These are phyloP conservation scores for Ilyonectria robusta DNA, from an alignment of 2,329 filamentous ascomycete genomes.

Conservation along the genomic window DNA sequence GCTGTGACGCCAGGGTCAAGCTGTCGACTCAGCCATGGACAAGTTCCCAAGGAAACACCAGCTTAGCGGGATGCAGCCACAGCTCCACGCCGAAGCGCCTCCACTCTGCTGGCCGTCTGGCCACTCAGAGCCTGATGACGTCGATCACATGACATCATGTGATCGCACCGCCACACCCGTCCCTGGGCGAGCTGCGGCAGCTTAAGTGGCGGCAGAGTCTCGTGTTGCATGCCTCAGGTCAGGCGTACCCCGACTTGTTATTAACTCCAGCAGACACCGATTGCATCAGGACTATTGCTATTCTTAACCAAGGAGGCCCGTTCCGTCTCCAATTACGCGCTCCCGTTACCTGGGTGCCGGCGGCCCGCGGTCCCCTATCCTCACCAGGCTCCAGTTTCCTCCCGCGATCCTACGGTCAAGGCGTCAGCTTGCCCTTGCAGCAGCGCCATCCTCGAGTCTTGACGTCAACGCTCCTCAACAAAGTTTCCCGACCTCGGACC, in stretches of 20 bases:
- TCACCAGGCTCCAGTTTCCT: slow-evolving; percentile 17
- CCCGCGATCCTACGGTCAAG: slow-evolving; percentile 29
- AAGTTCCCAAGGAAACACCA: slow-evolving; percentile 25
- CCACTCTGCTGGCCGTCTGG: slow-evolving; percentile 18
- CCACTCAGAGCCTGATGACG: slow-evolving; percentile 37
- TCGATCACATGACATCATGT: slow-evolving; percentile 47
- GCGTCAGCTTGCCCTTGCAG: slow-evolving; percentile 26
- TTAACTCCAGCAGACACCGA: slow-evolving; percentile 36
- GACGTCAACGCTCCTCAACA: slow-evolving; percentile 33
- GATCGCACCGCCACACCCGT: slow-evolving; percentile 50
- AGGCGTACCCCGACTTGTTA: slow-evolving; percentile 41
- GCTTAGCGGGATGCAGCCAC: slow-evolving; percentile 40
- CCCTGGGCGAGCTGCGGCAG: slow-evolving; percentile 14
- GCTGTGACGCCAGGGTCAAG: slow-evolving; percentile 50
- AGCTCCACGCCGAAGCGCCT: slow-evolving; percentile 23
- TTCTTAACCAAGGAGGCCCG: not conserved
- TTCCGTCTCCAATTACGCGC: slow-evolving; percentile 16
- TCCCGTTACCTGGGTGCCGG: slow-evolving; percentile 32
- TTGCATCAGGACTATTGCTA: slow-evolving; percentile 29
- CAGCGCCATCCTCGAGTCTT: slow-evolving; percentile 31
- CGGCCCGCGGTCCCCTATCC: slow-evolving; percentile 33
- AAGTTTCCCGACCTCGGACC: not conserved
- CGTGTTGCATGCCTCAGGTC: slow-evolving; percentile 46
- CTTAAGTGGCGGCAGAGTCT: slow-evolving; percentile 40
- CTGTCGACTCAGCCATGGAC: slow-evolving; percentile 28